Conservation (phyloP, 164 flowering plant genomes). For the Dillenia suffruticosa region DNA sequence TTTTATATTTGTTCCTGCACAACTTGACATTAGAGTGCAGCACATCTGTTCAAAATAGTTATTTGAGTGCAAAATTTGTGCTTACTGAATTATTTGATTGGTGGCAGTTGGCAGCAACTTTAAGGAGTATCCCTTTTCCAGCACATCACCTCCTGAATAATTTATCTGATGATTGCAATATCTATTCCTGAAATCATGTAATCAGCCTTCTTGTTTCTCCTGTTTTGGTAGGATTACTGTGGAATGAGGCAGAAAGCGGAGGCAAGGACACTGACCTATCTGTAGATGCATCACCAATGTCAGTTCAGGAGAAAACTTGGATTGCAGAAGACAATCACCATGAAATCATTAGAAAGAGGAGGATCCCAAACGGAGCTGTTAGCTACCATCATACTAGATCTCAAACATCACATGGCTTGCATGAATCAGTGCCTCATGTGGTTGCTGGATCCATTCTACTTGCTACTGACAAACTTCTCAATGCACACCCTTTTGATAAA, state of each 20-base stretch:
- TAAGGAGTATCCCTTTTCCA: too few relatives aligned
- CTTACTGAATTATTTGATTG: too few relatives aligned
- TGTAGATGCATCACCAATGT: constrained; percentile 12
- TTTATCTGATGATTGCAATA: too few relatives aligned
- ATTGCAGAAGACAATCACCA: constrained; percentile 15
- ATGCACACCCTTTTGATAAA: constrained; percentile 53
- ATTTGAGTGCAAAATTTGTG: too few relatives aligned
- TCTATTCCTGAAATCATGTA: too few relatives aligned
- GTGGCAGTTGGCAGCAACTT: too few relatives aligned
- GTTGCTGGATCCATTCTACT: constrained; percentile 55
- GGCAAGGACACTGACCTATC: constrained; percentile 10
- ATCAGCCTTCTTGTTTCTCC: background rate
- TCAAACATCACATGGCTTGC: constrained; percentile 15
- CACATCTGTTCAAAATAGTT: too few relatives aligned
- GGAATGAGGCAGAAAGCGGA: constrained; percentile 21
- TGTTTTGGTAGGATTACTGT: constrained; percentile 30
- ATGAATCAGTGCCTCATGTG: constrained; percentile 21
- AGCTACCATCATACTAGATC: constrained; percentile 14
- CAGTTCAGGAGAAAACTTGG: constrained; percentile 9
- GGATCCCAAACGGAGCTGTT: constrained; percentile 8
- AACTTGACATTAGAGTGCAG: too few relatives aligned
- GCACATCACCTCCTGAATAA: too few relatives aligned
- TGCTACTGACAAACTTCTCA: constrained; percentile 64
- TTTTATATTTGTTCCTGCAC: too few relatives aligned
- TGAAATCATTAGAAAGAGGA: constrained; percentile 36